Conservation (phyloP, 2,329 filamentous ascomycete species). For the Fusarium domesticum region DNA sequence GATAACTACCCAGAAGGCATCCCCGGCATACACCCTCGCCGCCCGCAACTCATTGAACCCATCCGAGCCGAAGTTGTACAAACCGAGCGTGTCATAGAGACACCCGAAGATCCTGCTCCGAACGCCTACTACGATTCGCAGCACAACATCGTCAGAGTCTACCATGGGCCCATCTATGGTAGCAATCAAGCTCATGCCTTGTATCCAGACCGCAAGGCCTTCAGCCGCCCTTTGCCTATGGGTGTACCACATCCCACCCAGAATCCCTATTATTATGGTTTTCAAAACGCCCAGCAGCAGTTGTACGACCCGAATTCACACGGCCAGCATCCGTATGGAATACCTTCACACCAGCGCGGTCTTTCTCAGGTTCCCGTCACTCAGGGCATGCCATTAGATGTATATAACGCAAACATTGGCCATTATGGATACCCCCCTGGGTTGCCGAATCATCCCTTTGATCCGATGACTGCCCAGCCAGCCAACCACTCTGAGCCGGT, state of each 20-base stretch:
- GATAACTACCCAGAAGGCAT: constrained; percentile 29
- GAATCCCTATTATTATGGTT: constrained; percentile 44
- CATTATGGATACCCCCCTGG: constrained; percentile 19
- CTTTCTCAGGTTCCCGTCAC: constrained; percentile 31
- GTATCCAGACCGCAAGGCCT: constrained; percentile 42
- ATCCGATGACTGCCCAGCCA: not conserved
- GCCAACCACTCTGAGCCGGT: constrained; percentile 4
- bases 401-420: constrained; percentile 22
- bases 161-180: constrained; percentile 55
- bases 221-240: constrained; percentile 35
- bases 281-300: constrained; percentile 26
- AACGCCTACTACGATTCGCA: constrained; percentile 58
- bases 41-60: constrained; percentile 47
- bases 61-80: constrained; percentile 49
- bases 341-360: constrained; percentile 10
- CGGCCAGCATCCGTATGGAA: constrained; percentile 16
- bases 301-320: no score
- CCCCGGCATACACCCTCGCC: constrained; percentile 33
- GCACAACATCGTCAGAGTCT: constrained; percentile 53
- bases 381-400: constrained; percentile 27
- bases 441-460: not conserved
- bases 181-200: constrained; percentile 44
- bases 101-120: constrained; percentile 50
- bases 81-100: constrained; percentile 55
- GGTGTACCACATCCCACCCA: constrained; percentile 43